These are phyloP conservation scores for Penicillium sp. DNA, from an alignment of 2,329 filamentous ascomycete species.

Conservation along the genomic window DNA sequence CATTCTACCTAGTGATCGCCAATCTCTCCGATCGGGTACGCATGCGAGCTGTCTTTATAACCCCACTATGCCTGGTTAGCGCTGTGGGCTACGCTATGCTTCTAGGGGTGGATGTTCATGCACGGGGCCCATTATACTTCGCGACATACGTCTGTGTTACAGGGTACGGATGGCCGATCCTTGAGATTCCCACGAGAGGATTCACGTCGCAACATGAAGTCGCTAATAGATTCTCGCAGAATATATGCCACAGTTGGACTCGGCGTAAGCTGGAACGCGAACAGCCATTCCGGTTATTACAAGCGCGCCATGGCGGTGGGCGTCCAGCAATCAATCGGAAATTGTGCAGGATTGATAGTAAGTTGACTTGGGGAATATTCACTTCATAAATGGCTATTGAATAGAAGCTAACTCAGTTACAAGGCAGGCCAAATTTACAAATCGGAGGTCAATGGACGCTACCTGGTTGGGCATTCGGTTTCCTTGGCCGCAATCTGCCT, in stretches of 20 bases:
- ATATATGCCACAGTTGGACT: slow-evolving; percentile 15
- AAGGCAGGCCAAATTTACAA: slow-evolving; percentile 18
- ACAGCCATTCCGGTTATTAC: slow-evolving; percentile 15
- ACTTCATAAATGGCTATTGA: neutral
- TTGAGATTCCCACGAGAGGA: neutral
- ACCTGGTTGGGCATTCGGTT: slow-evolving; percentile 13
- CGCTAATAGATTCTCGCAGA: neutral
- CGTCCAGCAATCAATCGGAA: slow-evolving; percentile 14
- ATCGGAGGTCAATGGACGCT: slow-evolving; percentile 9
- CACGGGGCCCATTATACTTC: slow-evolving; percentile 12
- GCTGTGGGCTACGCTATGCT: slow-evolving; percentile 15
- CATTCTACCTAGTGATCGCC: slow-evolving; percentile 13
- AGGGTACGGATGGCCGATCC: slow-evolving; percentile 4
- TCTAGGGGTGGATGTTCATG: slow-evolving; percentile 11
- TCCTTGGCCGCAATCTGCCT: slow-evolving; percentile 13
- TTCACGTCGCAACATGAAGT: neutral
- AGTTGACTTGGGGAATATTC: neutral
- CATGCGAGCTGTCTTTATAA: slow-evolving; percentile 14
- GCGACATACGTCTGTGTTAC: slow-evolving; percentile 16
- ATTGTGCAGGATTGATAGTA: slow-evolving; percentile 13
- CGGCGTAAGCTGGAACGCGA: slow-evolving; percentile 15
- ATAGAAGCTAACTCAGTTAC: slow-evolving; percentile 3
- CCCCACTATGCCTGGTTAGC: slow-evolving; percentile 12
- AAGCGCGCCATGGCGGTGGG: slow-evolving; percentile 15
- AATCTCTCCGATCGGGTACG: slow-evolving; percentile 12